These are phyloP conservation scores for Rhynchosporium secalis DNA, from an alignment of 2,329 filamentous ascomycete genomes.

Conservation along the genomic window DNA sequence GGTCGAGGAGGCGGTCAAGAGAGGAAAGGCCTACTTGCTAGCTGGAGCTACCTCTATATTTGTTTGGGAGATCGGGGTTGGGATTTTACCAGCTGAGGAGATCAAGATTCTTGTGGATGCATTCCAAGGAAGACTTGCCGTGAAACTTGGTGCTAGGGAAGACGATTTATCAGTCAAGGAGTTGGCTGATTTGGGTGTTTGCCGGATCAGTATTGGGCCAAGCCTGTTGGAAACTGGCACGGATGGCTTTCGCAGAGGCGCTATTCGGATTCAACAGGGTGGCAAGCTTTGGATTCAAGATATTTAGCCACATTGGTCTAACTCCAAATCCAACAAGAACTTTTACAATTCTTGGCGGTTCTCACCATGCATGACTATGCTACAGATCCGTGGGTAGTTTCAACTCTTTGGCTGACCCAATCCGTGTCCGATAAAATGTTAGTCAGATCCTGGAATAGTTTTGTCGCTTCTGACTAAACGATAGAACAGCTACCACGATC, in stretches of 20 bases:
- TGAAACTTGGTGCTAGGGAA: slow-evolving; percentile 44
- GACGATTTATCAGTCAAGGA: slow-evolving; percentile 47
- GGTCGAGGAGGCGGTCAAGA: slow-evolving; percentile 46
- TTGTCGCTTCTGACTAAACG: too few species aligned
- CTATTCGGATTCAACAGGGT: slow-evolving; percentile 10
- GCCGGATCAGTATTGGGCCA: slow-evolving; percentile 56
- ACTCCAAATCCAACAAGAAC: too few species aligned
- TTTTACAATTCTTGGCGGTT: too few species aligned
- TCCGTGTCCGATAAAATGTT: too few species aligned
- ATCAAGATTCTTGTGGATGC: slow-evolving; percentile 49
- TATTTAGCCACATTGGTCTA: neutral
- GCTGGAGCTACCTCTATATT: slow-evolving; percentile 61
- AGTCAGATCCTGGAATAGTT: too few species aligned
- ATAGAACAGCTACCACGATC: too few species aligned
- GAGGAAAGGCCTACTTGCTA: slow-evolving; percentile 57
- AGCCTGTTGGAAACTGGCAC: slow-evolving; percentile 47
- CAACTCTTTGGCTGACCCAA: too few species aligned
- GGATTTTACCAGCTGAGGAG: slow-evolving; percentile 48
- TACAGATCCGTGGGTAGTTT: too few species aligned
- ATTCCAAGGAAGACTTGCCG: slow-evolving; percentile 52
- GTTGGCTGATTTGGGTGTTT: slow-evolving; percentile 51
- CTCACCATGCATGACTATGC: too few species aligned
- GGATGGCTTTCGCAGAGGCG: slow-evolving; percentile 23
- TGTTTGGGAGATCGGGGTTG: slow-evolving; percentile 53
- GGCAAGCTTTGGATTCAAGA: slow-evolving; percentile 6